A percentile compares a stretch with the other conserved stretches of the same genome.
phyloP scores from a whole-genome alignment of 2,329 filamentous ascomycete genomes.

The Talaromyces islandicus region DNA sequence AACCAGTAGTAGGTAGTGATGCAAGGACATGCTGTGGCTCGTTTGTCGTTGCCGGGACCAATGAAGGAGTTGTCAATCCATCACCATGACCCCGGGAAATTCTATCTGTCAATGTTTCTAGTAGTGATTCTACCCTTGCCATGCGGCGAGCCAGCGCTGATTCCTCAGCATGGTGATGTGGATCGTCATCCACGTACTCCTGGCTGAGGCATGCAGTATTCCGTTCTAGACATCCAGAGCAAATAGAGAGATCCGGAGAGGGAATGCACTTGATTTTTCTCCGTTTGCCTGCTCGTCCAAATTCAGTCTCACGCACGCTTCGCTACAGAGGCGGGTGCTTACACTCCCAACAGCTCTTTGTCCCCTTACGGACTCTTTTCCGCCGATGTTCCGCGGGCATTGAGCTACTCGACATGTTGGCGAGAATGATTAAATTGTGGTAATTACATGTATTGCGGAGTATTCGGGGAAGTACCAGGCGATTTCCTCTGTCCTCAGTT shows the following conservation, averaged over 20 bases:
- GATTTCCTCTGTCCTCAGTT: neutral
- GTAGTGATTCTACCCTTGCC: slow-evolving; percentile 22
- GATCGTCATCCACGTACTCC: slow-evolving; percentile 1
- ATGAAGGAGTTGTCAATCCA: neutral
- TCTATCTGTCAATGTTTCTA: slow-evolving; percentile 21
- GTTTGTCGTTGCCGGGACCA: neutral
- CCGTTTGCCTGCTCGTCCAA: neutral
- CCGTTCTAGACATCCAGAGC: neutral
- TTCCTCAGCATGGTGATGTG: slow-evolving; percentile 1
- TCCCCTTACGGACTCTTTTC: slow-evolving; percentile 3
- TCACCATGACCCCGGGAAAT: neutral
- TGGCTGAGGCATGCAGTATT: neutral
- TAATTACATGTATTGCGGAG: neutral
- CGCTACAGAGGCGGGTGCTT: neutral
- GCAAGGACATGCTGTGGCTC: neutral
- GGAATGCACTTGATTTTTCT: neutral
- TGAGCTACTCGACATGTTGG: neutral
- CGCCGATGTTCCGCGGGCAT: neutral
- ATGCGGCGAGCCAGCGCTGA: slow-evolving; percentile 2
- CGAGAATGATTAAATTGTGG: neutral
- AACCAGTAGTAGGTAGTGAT: neutral
- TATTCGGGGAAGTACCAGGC: neutral
- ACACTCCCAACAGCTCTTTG: slow-evolving; percentile 3
- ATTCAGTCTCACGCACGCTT: neutral
- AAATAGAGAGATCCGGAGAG: neutral